These are phyloP conservation scores for Calamus simplicifolius DNA, from an alignment of 176 grass and related monocot genomes.

Conservation along the genomic window DNA sequence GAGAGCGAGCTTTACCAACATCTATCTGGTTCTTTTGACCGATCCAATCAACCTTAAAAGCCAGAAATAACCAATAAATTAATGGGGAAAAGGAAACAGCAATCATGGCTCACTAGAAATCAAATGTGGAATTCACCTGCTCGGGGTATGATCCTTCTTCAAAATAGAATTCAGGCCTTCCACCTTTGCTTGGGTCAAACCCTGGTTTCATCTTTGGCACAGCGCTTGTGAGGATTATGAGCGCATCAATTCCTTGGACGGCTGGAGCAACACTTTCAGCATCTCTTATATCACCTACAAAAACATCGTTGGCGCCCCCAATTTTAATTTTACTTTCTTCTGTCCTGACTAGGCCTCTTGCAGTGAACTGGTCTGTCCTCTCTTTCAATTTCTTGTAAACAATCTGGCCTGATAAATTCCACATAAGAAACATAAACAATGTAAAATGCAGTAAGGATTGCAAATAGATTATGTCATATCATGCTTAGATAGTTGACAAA, in stretches of 20 bases:
- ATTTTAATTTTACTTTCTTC: constrained; percentile 69
- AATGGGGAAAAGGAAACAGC: not conserved
- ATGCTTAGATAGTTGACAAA: too few species aligned
- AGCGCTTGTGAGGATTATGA: constrained; percentile 81
- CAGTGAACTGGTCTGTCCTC: constrained; percentile 38
- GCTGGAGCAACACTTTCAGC: constrained; percentile 44
- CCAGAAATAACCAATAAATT: not conserved
- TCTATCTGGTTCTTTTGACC: constrained; percentile 97
- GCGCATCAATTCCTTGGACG: constrained; percentile 61
- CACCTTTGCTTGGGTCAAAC: constrained; percentile 76
- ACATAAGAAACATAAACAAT: not conserved
- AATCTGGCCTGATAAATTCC: constrained; percentile 50
- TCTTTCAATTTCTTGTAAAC: constrained; percentile 92
- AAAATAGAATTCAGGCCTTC: constrained; percentile 83
- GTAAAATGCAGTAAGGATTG: too few species aligned
- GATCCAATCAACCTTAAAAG: constrained; percentile 81
- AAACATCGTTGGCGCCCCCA: constrained; percentile 44
- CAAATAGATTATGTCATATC: too few species aligned
- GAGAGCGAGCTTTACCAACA: constrained; percentile 32
- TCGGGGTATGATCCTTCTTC: constrained; percentile 67
- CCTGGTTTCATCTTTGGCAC: constrained; percentile 88
- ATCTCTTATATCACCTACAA: constrained; percentile 68
- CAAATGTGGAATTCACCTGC: constrained; percentile 36
- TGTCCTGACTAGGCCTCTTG: constrained; percentile 61
- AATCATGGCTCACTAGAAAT: not conserved